Evolutionary conservation across 2,329 filamentous ascomycete species (phyloP), one percentile per base, ranked within the genome.

Genomic region (Trichothecium roseum): DNA sequence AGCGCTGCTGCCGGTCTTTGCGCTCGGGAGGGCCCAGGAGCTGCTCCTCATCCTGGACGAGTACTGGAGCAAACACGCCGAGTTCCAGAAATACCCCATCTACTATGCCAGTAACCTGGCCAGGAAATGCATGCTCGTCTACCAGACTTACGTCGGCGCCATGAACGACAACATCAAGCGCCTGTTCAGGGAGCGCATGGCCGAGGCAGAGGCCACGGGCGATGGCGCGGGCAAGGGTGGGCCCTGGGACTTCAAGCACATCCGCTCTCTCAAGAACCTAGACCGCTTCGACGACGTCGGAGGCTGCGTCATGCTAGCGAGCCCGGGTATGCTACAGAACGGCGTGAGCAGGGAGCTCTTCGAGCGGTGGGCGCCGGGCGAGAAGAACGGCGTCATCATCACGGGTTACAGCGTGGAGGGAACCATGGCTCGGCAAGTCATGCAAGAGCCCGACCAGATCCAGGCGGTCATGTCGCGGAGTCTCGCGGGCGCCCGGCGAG

Each of bases 111-210:
- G 85, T 49, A 94, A 94, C 50, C 74, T 96, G 29, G 91, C 91
- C 1, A 72, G 89, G 42, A 91, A 94, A 59, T 98, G 91, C 63
- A 98, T 98, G 91, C 76, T 95, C 20, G 87, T 96, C 4, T 98
- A 98, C 54, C 91, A 96, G 56, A 98, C 91, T 2, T 98, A 96
- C 51, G 86, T 96, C 33, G 86, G 88, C 33, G 87, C 88, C 37
- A 98, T 98, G 91, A 98, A 98, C 55, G 89, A 96, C 52, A 96
- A 95, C 50, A 96, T 98, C 66, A 95, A 94, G 57, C 77, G 85
- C 9, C 73, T 94, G n/a, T 95, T 95, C 60, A 74, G 83, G 36
- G 87, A 93, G 57, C 78, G 86, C 32, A 93, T 94, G 77, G 86
- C 85, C 4, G 86, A 94, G 55, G 84, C 86, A 8, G 85, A 94